A percentile compares a stretch with the other conserved stretches of the same genome.
Evolutionary conservation across 1,284 basidiomycete species (phyloP).

Genomic region (Austropuccinia psidii): DNA sequence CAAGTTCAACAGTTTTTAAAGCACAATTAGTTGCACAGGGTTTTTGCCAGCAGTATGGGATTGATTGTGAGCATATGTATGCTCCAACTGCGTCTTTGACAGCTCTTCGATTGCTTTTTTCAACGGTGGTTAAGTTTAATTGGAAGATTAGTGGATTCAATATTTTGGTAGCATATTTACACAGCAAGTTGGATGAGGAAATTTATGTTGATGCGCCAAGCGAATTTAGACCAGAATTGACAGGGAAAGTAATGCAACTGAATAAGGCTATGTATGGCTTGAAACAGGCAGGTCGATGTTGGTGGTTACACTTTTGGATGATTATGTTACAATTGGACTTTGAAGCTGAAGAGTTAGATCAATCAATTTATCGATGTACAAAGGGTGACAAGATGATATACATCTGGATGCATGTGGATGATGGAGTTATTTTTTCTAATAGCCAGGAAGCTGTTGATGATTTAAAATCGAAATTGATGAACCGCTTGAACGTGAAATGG

Average conservation of each 20-base stretch:
- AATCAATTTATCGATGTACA: no score
- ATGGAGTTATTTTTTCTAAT: no score
- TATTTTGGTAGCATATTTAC: background rate
- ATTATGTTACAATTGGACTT: background rate
- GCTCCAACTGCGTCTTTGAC: background rate
- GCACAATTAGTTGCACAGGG: background rate
- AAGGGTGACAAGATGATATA: background rate
- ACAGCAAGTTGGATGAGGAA: background rate
- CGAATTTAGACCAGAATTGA: no score
- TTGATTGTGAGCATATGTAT: background rate
- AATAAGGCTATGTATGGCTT: no score
- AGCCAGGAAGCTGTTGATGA: background rate
- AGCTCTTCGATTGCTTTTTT: background rate
- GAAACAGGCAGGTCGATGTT: no score
- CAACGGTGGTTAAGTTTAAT: background rate
- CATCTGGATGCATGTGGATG: background rate
- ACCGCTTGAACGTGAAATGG: background rate
- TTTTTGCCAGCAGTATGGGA: background rate
- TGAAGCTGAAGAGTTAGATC: no score
- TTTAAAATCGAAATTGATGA: background rate
- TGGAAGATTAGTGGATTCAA: background rate
- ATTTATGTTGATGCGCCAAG: background rate
- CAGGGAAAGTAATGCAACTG: no score
- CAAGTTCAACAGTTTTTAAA: no score
- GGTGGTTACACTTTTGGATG: no score